phyloP scores from a whole-genome alignment of 345 rosid genomes.

The Melaleuca quinquenervia region DNA sequence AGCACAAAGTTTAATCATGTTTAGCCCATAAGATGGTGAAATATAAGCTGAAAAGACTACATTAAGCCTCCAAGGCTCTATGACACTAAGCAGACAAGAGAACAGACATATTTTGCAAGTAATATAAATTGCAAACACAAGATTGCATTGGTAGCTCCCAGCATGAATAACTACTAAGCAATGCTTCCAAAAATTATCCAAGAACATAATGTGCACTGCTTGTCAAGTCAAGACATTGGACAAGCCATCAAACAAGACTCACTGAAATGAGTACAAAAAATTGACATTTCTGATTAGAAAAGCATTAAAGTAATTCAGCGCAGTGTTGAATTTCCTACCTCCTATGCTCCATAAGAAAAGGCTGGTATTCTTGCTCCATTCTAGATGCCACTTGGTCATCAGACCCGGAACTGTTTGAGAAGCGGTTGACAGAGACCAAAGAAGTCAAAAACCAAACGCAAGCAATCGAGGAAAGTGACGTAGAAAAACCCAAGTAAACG shows the following conservation, averaged over 20 bases:
- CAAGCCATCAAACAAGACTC: background rate
- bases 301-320: background rate
- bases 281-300: background rate
- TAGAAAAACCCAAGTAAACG: background rate
- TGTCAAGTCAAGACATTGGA: background rate
- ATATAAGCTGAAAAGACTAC: background rate
- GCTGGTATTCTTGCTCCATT: slow-evolving; percentile 25
- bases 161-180: background rate
- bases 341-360: slow-evolving; percentile 39
- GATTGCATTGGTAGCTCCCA: background rate
- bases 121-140: background rate
- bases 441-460: background rate
- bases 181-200: background rate
- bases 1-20: background rate
- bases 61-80: background rate
- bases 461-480: background rate
- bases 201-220: background rate
- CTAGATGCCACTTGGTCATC: slow-evolving; percentile 10
- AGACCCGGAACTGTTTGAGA: slow-evolving; percentile 22
- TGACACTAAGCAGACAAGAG: background rate
- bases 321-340: slow-evolving; percentile 10
- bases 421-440: background rate
- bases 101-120: background rate
- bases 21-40: background rate
- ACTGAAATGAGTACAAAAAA: background rate